Percentiles rank a stretch among this genome's conserved stretches.
Evolutionary conservation across 257 asterid species (phyloP).

Genomic region (Ocimum tenuiflorum): DNA sequence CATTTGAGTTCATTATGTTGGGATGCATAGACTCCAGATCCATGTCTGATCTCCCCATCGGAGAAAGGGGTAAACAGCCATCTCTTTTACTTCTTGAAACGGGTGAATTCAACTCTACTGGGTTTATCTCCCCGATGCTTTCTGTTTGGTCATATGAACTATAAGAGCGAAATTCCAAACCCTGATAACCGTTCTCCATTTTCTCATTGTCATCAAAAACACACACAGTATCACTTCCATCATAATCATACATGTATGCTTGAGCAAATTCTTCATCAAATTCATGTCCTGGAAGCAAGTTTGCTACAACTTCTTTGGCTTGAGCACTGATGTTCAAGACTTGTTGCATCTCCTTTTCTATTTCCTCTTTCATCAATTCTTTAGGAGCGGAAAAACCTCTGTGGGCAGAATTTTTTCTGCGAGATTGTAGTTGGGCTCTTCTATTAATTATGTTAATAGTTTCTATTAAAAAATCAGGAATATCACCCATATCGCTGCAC

Average conservation of each 20-base stretch:
- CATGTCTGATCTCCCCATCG: conserved; percentile 15
- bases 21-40: conserved; percentile 23
- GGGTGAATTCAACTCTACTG: conserved; percentile 21
- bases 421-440: conserved; percentile 21
- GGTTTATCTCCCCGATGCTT: conserved; percentile 57
- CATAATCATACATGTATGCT: conserved; percentile 55
- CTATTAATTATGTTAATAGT: conserved; percentile 43
- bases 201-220: conserved; percentile 28
- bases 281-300: conserved; percentile 38
- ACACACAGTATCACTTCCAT: conserved; percentile 27
- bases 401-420: conserved; percentile 11
- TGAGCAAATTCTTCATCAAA: conserved; percentile 57
- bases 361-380: conserved; percentile 30
- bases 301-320: conserved; percentile 61
- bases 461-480: conserved; percentile 47
- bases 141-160: conserved; percentile 33
- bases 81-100: conserved; percentile 21
- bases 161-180: conserved; percentile 17
- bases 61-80: conserved; percentile 25
- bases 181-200: conserved; percentile 11
- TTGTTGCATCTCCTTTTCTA: conserved; percentile 52
- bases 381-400: conserved; percentile 17
- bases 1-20: conserved; percentile 22
- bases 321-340: conserved; percentile 66
- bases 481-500: conserved; percentile 59